A percentile compares a stretch with the other conserved stretches of the same genome.
Conservation (phyloP, 2,329 filamentous ascomycete species). For the Thyridium curvatum region DNA sequence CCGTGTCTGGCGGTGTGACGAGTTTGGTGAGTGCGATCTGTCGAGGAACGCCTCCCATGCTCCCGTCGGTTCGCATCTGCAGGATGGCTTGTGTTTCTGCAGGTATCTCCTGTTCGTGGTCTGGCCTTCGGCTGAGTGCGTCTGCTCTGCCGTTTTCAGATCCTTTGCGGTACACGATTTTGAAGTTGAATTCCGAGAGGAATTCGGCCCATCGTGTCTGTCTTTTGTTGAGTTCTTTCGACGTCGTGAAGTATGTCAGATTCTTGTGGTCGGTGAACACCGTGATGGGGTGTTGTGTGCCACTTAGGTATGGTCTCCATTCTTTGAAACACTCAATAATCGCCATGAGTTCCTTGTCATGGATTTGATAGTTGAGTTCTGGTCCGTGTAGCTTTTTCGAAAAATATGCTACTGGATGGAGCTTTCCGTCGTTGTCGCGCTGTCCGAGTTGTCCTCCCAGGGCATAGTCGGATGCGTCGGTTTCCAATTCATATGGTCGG, state of each 20-base stretch:
- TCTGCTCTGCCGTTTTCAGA: slow-evolving; percentile 10
- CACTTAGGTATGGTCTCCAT: slow-evolving; percentile 17
- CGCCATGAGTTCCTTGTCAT: slow-evolving; percentile 16
- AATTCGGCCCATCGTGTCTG: slow-evolving; percentile 18
- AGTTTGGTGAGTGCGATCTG: neutral
- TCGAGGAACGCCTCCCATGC: too few species aligned
- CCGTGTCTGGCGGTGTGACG: neutral
- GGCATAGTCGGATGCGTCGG: slow-evolving; percentile 10
- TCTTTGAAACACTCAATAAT: slow-evolving; percentile 16
- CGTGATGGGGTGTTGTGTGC: too few species aligned
- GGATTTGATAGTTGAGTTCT: slow-evolving; percentile 18
- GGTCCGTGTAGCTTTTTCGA: slow-evolving; percentile 12
- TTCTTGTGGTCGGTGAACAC: too few species aligned
- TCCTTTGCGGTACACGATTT: slow-evolving; percentile 11
- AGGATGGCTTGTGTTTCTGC: slow-evolving; percentile 14
- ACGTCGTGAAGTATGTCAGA: slow-evolving; percentile 18
- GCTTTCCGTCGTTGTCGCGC: slow-evolving; percentile 5
- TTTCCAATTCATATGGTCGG: slow-evolving; percentile 12
- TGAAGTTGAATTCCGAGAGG: too few species aligned
- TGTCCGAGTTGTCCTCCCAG: slow-evolving; percentile 11
- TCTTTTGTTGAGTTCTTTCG: slow-evolving; percentile 14
- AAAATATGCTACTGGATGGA: slow-evolving; percentile 6
- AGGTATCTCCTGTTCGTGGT: slow-evolving; percentile 16
- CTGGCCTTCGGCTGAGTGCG: slow-evolving; percentile 13
- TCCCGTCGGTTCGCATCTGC: slow-evolving; percentile 16